phyloP scores from a whole-genome alignment of 371 early-diverging fungal genomes.

The Mucor plumbeus region DNA sequence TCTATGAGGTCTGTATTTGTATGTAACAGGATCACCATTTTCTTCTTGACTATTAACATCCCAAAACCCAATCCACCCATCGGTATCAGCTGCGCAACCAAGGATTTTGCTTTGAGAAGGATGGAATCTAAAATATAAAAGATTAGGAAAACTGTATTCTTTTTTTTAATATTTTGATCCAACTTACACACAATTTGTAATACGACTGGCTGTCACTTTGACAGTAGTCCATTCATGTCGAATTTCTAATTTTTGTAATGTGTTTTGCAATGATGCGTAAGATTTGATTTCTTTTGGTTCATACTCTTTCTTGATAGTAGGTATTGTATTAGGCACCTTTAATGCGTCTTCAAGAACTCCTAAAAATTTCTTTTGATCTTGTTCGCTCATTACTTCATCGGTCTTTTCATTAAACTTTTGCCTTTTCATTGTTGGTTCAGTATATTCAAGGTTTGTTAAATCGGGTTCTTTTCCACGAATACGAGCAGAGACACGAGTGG shows the following conservation, averaged over 20 bases:
- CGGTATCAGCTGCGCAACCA: slow-evolving; percentile 65
- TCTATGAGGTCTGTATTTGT: slow-evolving; percentile 64
- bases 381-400: slow-evolving; percentile 31
- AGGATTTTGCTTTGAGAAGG: slow-evolving; percentile 64
- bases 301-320: slow-evolving; percentile 13
- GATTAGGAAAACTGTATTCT: too few relatives aligned
- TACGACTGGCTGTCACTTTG: slow-evolving; percentile 64
- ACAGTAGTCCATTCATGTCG: slow-evolving; percentile 59
- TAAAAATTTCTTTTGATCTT: slow-evolving; percentile 32
- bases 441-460: background rate
- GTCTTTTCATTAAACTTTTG: slow-evolving; percentile 8
- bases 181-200: slow-evolving; percentile 48
- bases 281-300: slow-evolving; percentile 16
- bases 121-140: slow-evolving; percentile 57
- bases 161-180: background rate
- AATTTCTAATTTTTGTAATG: slow-evolving; percentile 36
- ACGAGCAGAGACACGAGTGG: slow-evolving; percentile 50
- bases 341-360: slow-evolving; percentile 26
- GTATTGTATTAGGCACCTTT: slow-evolving; percentile 29
- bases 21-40: slow-evolving; percentile 56
- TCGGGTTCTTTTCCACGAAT: slow-evolving; percentile 40
- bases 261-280: slow-evolving; percentile 6
- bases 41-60: slow-evolving; percentile 61
- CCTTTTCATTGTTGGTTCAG: slow-evolving; percentile 3
- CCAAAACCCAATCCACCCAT: slow-evolving; percentile 74